These are phyloP conservation scores for Aureobasidium musti DNA, from an alignment of 2,329 filamentous ascomycete species.

Conservation along the genomic window DNA sequence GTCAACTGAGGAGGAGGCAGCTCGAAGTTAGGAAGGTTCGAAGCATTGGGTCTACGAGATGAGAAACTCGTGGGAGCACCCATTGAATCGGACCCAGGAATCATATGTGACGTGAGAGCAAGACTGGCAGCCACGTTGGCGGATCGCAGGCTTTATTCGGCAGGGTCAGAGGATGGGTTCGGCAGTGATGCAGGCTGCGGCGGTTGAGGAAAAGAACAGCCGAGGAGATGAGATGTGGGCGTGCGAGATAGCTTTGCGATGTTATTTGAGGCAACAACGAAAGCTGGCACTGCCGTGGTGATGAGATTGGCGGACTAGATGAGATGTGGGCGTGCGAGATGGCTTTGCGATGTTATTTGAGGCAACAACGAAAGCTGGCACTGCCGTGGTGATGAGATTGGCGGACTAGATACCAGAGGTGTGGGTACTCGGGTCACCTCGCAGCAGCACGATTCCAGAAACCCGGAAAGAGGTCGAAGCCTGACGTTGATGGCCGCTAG, in stretches of 20 bases:
- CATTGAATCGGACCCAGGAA: slow-evolving; percentile 62
- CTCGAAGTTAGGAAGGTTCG: slow-evolving; percentile 68
- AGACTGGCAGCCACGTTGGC: slow-evolving; percentile 65
- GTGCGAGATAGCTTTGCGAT: slow-evolving; percentile 15
- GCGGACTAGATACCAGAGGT: slow-evolving; percentile 9
- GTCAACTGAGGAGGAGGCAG: slow-evolving; percentile 64
- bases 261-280: slow-evolving; percentile 19
- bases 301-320: slow-evolving; percentile 14
- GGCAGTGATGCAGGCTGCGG: slow-evolving; percentile 21
- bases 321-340: slow-evolving; percentile 12
- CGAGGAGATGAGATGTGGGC: slow-evolving; percentile 9
- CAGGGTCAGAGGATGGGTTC: slow-evolving; percentile 15
- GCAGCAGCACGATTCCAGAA: slow-evolving; percentile 25
- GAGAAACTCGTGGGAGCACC: slow-evolving; percentile 66
- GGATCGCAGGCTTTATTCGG: slow-evolving; percentile 37
- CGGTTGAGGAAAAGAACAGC: slow-evolving; percentile 23
- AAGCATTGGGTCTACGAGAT: slow-evolving; percentile 68
- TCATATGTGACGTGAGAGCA: slow-evolving; percentile 62
- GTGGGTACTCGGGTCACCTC: slow-evolving; percentile 17
- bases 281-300: neutral
- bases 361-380: slow-evolving; percentile 1
- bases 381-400: slow-evolving; percentile 1
- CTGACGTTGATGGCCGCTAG: slow-evolving; percentile 35
- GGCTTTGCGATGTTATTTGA: slow-evolving; percentile 22
- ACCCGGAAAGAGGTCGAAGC: slow-evolving; percentile 32